Percentiles rank a stretch among this genome's conserved stretches.
phyloP scores from a whole-genome alignment of 306 rosid species.

The Prunus armeniaca region DNA sequence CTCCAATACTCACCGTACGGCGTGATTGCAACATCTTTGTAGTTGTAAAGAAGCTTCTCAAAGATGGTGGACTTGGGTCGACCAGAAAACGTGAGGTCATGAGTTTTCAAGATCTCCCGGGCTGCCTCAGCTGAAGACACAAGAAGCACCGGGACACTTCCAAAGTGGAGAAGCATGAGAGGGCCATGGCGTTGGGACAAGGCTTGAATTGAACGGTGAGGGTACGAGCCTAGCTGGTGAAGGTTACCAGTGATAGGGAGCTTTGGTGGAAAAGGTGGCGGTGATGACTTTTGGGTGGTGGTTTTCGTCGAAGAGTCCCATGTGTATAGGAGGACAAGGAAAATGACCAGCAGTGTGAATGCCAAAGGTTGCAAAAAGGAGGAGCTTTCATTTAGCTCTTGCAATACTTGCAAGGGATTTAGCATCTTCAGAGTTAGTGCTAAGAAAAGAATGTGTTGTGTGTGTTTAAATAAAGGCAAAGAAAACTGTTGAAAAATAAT shows the following conservation, averaged over 20 bases:
- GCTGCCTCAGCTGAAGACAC: conserved; percentile 18
- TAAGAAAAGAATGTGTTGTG: too few relatives aligned
- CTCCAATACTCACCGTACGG: conserved; percentile 54
- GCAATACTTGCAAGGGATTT: background rate
- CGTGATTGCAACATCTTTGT: conserved; percentile 28
- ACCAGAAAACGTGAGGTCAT: conserved; percentile 27
- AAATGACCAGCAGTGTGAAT: conserved; percentile 1
- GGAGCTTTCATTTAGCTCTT: background rate
- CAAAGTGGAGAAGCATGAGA: conserved; percentile 44
- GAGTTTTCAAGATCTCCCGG: conserved; percentile 39
- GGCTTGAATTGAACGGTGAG: conserved; percentile 34
- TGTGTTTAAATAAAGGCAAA: too few relatives aligned
- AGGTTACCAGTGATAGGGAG: conserved; percentile 49
- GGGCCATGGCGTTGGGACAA: conserved; percentile 41
- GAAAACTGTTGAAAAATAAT: too few relatives aligned
- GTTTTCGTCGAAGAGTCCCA: conserved; percentile 9
- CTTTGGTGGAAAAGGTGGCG: conserved; percentile 48
- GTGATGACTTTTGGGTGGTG: background rate
- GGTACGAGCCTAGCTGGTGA: conserved; percentile 34
- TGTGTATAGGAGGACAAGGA: conserved; percentile 6
- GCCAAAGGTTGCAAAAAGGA: background rate
- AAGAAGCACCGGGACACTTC: conserved; percentile 27
- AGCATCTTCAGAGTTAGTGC: background rate
- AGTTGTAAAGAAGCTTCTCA: conserved; percentile 28
- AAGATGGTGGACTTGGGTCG: conserved; percentile 11